Base-by-base conservation (phyloP, 225 moss, liverwort and hornwort species). In the Polytrichum commune region DNA sequence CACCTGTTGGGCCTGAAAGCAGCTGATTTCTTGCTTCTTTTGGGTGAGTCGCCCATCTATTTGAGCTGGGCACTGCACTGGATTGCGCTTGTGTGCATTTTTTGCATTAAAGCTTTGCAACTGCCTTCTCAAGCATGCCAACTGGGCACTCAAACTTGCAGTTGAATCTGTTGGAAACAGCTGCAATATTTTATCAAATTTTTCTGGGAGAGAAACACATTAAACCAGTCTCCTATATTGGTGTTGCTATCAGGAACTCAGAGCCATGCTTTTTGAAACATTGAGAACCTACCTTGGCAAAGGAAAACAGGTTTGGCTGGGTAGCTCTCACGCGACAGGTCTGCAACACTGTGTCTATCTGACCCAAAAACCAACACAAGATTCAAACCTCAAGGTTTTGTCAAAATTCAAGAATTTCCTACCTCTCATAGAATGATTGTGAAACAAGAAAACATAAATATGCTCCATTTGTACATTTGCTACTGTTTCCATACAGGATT, bases 11-110 rank as follows among this genome's bases (percentile, higher is more conserved):
- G 20, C 33, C 24, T 66, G 66, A 38, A 66, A 23, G 13, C 46
- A 38, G 38, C 60, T 60, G 22, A 66, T 66, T 66, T 35, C 33
- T 33, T 22, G 5, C 22, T 66, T 29, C 20, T 29, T 6, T 35
- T 66, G 66, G 22, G 33, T 22, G 19, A 46, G 66, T 66, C 46
- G 22, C 38, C 46, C 16, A 0, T 13, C 13, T 16, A 53, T 23
- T 66, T 66, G 33, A 38, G 66, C 46, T 20, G 66, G 33, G 66
- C 38, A 66, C 4, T 66, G 66, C 66, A 22, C 20, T 19, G 24
- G 46, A 8, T 66, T 32, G 22, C 46, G 46, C 7, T 20, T 38
- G 23, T 38, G 19, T 53, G 38, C 23, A 66, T 38, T 66, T 38
- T 32, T 6, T 66, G 13, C 46, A 66, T 38, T 33, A 22, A 3